Conservation (phyloP, 495 filamentous ascomycete species). For the Penicillium cinerascens region DNA sequence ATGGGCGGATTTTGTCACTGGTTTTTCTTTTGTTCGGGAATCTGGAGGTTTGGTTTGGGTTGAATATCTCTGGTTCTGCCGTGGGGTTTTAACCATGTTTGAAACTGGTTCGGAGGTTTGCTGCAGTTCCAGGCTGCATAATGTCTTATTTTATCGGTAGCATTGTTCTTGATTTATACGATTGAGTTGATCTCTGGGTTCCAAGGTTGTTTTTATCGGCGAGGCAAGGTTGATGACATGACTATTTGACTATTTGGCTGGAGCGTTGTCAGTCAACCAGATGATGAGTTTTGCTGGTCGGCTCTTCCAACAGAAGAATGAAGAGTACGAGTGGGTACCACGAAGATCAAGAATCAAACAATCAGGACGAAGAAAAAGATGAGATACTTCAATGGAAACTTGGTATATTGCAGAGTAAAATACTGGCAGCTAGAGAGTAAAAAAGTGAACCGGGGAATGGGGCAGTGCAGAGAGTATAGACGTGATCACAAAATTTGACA, state of each 20-base stretch:
- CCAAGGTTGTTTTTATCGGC: not conserved
- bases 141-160: not conserved
- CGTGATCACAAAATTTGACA: not conserved
- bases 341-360: no score
- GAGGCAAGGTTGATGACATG: not conserved
- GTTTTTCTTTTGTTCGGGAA: not conserved
- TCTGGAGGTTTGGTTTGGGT: not conserved
- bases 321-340: not conserved
- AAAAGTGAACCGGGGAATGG: not conserved
- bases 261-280: not conserved
- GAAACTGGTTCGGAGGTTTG: not conserved
- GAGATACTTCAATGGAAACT: not conserved
- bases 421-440: not conserved
- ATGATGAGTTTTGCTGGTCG: not conserved
- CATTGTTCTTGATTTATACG: not conserved
- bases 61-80: not conserved
- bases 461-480: not conserved
- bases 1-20: not conserved
- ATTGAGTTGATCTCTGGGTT: not conserved
- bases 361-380: not conserved
- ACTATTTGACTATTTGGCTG: not conserved
- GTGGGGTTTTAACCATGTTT: not conserved
- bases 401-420: not conserved
- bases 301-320: not conserved
- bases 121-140: not conserved